Conservation (phyloP, 805 yeast genomes). For the Yarrowia keelungensis region DNA sequence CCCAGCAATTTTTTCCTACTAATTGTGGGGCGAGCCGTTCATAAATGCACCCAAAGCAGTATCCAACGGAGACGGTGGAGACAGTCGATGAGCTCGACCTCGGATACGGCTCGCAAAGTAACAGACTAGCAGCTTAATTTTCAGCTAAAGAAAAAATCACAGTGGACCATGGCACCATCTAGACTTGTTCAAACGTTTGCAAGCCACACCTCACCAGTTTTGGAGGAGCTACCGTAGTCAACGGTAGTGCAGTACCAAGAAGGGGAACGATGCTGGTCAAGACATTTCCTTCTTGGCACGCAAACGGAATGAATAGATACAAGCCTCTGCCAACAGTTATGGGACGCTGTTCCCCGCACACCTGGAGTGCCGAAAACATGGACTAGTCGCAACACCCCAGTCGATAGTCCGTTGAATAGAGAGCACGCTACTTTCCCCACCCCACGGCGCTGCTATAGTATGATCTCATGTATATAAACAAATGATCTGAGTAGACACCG, state of each 20-base stretch:
- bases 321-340: background rate
- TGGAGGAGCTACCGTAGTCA: background rate
- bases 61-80: background rate
- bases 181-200: background rate
- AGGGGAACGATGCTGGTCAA: background rate
- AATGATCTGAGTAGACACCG: background rate
- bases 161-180: background rate
- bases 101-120: background rate
- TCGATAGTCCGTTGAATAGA: background rate
- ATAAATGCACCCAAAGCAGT: background rate
- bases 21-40: slow-evolving; percentile 8
- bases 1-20: background rate
- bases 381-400: background rate
- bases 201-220: background rate
- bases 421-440: slow-evolving; percentile 2
- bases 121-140: background rate
- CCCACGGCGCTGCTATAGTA: background rate
- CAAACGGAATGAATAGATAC: background rate
- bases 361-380: background rate
- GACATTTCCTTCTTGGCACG: background rate
- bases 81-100: background rate
- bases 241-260: slow-evolving; percentile 8
- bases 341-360: background rate
- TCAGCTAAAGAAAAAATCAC: background rate
- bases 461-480: background rate